phyloP scores from a whole-genome alignment of 305 asterid species.

The Solanum hybrid region DNA sequence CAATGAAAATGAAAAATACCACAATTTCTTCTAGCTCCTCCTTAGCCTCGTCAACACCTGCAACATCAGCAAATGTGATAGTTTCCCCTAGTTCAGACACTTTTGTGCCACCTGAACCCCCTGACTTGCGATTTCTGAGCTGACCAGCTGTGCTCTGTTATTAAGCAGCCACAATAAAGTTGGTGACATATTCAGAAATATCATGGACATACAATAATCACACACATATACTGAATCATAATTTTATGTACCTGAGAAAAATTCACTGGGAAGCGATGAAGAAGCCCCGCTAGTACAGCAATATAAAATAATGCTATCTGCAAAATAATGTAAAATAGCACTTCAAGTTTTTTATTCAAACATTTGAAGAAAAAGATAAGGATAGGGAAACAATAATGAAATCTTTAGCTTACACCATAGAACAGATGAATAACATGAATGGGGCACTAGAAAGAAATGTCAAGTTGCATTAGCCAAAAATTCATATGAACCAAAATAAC shows the following conservation, averaged over 20 bases:
- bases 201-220: background rate
- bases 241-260: slow-evolving; percentile 68
- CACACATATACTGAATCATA: background rate
- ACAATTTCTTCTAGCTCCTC: slow-evolving; percentile 99
- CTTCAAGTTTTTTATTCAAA: background rate
- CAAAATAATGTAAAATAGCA: slow-evolving; percentile 15
- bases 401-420: background rate
- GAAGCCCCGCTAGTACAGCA: slow-evolving; percentile 91
- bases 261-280: slow-evolving; percentile 84
- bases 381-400: background rate
- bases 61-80: slow-evolving; percentile 89
- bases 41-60: slow-evolving; percentile 99
- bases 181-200: slow-evolving; percentile 6
- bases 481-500: background rate
- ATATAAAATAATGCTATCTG: slow-evolving; percentile 87
- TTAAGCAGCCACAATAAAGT: slow-evolving; percentile 13
- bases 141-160: slow-evolving; percentile 78
- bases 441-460: background rate
- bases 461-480: background rate
- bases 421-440: background rate
- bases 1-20: slow-evolving; percentile 35
- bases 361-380: background rate
- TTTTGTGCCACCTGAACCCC: slow-evolving; percentile 59
- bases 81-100: slow-evolving; percentile 82
- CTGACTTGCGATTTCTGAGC: slow-evolving; percentile 80